Evolutionary conservation across 805 yeast genomes (phyloP).

Genomic region (Hanseniaspora taiwanica): DNA sequence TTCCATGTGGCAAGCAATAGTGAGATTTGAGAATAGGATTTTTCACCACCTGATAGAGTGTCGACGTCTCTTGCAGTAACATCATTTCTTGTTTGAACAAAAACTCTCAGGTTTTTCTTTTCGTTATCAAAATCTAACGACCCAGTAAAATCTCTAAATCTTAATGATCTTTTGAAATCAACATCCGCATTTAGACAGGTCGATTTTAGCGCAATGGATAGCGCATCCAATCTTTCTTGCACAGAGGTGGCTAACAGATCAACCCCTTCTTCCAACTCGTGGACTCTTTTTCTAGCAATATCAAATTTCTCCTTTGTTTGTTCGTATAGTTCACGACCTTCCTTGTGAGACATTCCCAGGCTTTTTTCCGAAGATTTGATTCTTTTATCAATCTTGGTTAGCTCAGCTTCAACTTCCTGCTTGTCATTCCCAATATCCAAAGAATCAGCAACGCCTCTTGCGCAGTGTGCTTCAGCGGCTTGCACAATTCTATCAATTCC

Average conservation of each 20-base stretch:
- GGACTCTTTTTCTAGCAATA: slow-evolving; percentile 29
- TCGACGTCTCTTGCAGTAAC: slow-evolving; percentile 54
- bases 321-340: slow-evolving; percentile 36
- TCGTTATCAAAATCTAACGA: slow-evolving; percentile 48
- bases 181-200: slow-evolving; percentile 36
- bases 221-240: slow-evolving; percentile 30
- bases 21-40: slow-evolving; percentile 85
- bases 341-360: slow-evolving; percentile 43
- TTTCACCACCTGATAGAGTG: slow-evolving; percentile 93
- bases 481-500: slow-evolving; percentile 7
- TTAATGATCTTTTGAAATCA: slow-evolving; percentile 47
- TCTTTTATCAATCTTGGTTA: slow-evolving; percentile 31
- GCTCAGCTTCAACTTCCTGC: slow-evolving; percentile 37
- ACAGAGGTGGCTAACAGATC: slow-evolving; percentile 25
- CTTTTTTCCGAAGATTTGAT: slow-evolving; percentile 39
- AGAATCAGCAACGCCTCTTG: slow-evolving; percentile 32
- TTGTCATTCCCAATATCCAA: slow-evolving; percentile 28
- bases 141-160: slow-evolving; percentile 63
- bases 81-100: slow-evolving; percentile 49
- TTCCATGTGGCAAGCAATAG: slow-evolving; percentile 83
- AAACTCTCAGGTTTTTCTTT: slow-evolving; percentile 37
- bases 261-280: slow-evolving; percentile 24
- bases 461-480: slow-evolving; percentile 32
- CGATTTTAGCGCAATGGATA: slow-evolving; percentile 27
- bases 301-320: slow-evolving; percentile 30